Conservation (phyloP, 495 filamentous ascomycete species). For the Penicillium nucicola region DNA sequence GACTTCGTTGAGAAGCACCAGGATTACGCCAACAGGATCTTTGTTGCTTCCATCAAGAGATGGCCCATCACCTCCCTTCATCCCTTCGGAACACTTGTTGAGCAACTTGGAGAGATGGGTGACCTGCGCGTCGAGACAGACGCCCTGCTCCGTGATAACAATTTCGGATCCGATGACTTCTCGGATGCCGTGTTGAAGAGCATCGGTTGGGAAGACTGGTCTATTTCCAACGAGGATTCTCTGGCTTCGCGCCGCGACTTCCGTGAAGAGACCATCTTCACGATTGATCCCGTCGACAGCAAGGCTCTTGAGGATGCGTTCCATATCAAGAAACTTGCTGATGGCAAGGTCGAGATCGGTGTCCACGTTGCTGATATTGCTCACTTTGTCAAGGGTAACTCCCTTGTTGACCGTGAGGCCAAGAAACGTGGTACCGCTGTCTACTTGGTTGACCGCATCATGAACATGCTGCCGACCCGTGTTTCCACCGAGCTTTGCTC, state of each 20-base stretch:
- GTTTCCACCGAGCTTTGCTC: slow-evolving; percentile 85
- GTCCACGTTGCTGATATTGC: slow-evolving; percentile 94
- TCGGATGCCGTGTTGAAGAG: slow-evolving; percentile 93
- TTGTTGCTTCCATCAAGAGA: slow-evolving; percentile 97
- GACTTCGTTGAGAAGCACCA: slow-evolving; percentile 99
- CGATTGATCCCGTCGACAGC: slow-evolving; percentile 78
- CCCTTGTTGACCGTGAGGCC: slow-evolving; percentile 92
- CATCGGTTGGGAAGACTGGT: slow-evolving; percentile 89
- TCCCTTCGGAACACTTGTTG: slow-evolving; percentile 95
- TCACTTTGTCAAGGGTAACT: slow-evolving; percentile 95
- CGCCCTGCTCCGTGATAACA: slow-evolving; percentile 94
- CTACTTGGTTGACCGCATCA: slow-evolving; percentile 85
- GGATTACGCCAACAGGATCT: slow-evolving; percentile 94
- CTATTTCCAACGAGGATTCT: slow-evolving; percentile 73
- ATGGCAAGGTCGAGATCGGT: slow-evolving; percentile 89
- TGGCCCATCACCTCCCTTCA: slow-evolving; percentile 99
- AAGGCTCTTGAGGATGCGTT: slow-evolving; percentile 88
- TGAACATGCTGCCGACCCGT: slow-evolving; percentile 84
- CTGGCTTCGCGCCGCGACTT: slow-evolving; percentile 83
- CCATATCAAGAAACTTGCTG: slow-evolving; percentile 76
- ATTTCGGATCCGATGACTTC: slow-evolving; percentile 96
- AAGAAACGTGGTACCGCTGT: slow-evolving; percentile 98
- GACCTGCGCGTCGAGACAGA: slow-evolving; percentile 96
- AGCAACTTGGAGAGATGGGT: slow-evolving; percentile 96
- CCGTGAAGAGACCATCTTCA: slow-evolving; percentile 85